A percentile compares a stretch with the other conserved stretches of the same genome.
Evolutionary conservation across 768 basidiomycete genomes (phyloP).

Genomic region (Lanmaoa rubissima): DNA sequence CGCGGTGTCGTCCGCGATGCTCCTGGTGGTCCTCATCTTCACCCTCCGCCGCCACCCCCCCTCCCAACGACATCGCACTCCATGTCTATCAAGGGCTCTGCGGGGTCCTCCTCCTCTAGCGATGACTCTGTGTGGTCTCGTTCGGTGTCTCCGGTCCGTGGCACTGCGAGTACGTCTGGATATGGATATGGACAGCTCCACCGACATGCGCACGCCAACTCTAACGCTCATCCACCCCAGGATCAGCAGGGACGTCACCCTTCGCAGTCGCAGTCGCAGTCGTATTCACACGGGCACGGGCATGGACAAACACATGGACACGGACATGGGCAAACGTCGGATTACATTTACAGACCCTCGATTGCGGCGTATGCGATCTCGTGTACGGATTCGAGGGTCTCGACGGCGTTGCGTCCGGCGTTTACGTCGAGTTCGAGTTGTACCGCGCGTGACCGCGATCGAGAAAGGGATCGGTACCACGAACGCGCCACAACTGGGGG

Average conservation of each 20-base stretch:
- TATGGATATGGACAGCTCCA: conserved; percentile 19
- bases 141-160: conserved; percentile 27
- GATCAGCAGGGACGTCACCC: conserved; percentile 20
- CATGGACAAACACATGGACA: conserved; percentile 4
- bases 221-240: conserved; percentile 2
- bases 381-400: conserved; percentile 34
- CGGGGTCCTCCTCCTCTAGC: conserved; percentile 26
- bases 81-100: conserved; percentile 11
- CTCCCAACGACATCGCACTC: not conserved
- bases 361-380: conserved; percentile 33
- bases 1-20: not conserved
- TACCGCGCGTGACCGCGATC: conserved; percentile 19
- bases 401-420: conserved; percentile 33
- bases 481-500: conserved; percentile 5
- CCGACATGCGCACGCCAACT: conserved; percentile 9
- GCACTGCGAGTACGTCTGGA: not conserved
- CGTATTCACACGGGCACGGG: not conserved
- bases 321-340: conserved; percentile 12
- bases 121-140: conserved; percentile 27
- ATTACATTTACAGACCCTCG: conserved; percentile 31
- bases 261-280: not conserved
- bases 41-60: conserved; percentile 3
- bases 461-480: conserved; percentile 14
- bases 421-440: conserved; percentile 28
- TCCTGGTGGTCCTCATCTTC: not conserved